phyloP scores from a whole-genome alignment of 2,329 filamentous ascomycete genomes.

The Penicillium brasilianum region DNA sequence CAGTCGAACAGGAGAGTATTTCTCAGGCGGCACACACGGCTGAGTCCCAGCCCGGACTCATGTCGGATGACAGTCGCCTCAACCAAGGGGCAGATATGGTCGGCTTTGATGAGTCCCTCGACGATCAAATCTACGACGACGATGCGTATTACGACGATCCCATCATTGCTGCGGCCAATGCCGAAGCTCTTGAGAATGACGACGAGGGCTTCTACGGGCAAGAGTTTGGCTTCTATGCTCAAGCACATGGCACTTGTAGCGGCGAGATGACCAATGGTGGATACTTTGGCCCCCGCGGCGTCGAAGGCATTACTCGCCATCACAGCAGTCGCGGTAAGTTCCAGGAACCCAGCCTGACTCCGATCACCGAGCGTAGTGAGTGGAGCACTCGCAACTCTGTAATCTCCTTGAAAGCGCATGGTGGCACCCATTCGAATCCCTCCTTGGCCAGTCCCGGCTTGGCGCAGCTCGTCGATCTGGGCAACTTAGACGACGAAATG shows the following conservation, averaged over 20 bases:
- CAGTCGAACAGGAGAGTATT: constrained; percentile 42
- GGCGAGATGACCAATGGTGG: constrained; percentile 77
- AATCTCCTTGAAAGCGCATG: constrained; percentile 70
- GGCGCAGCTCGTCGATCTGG: constrained; percentile 71
- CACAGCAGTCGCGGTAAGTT: constrained; percentile 76
- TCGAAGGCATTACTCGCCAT: constrained; percentile 65
- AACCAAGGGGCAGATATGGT: constrained; percentile 52
- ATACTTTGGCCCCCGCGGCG: constrained; percentile 79
- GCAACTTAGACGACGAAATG: constrained; percentile 70
- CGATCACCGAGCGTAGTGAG: constrained; percentile 94
- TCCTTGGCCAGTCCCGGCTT: constrained; percentile 72
- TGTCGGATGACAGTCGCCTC: constrained; percentile 57
- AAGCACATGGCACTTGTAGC: constrained; percentile 53
- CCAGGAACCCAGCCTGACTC: constrained; percentile 88
- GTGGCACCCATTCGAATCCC: constrained; percentile 52
- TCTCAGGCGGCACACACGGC: constrained; percentile 43
- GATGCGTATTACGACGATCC: constrained; percentile 78
- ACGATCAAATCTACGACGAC: constrained; percentile 61
- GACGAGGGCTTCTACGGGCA: constrained; percentile 93
- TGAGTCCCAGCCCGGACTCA: constrained; percentile 51
- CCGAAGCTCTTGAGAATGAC: constrained; percentile 88
- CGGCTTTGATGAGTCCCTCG: constrained; percentile 47
- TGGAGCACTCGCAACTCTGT: constrained; percentile 94
- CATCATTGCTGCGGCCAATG: constrained; percentile 94
- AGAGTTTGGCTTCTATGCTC: constrained; percentile 94